These are phyloP conservation scores for Ophiocordyceps australis DNA, from an alignment of 2,329 filamentous ascomycete genomes.

Conservation along the genomic window DNA sequence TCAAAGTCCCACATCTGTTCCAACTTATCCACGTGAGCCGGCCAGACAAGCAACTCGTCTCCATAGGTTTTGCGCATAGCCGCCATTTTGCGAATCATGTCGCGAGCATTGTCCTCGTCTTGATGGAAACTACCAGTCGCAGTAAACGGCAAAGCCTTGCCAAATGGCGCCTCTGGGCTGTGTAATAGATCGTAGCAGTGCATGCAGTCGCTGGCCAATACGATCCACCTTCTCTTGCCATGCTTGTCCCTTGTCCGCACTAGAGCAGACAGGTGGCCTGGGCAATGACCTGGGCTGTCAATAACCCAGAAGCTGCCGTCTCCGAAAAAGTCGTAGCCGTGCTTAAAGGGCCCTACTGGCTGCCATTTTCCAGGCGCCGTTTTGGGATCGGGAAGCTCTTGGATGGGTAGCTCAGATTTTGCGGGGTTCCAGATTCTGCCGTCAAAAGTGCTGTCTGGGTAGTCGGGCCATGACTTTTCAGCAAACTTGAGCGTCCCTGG, in stretches of 20 bases:
- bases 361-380: not conserved
- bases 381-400: not conserved
- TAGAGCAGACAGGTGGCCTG: not conserved
- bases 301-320: constrained; percentile 1
- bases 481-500: not conserved
- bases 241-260: not conserved
- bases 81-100: not conserved
- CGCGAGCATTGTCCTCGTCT: not conserved
- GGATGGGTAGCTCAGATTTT: not conserved
- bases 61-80: not conserved
- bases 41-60: not conserved
- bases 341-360: not conserved
- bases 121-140: not conserved
- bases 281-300: not conserved
- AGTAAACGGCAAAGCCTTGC: not conserved
- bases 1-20: not conserved
- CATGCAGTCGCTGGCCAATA: not conserved
- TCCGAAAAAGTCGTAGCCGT: not conserved
- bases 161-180: not conserved
- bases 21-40: not conserved
- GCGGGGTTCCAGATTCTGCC: not conserved
- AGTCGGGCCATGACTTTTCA: not conserved
- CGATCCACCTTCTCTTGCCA: not conserved
- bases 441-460: not conserved
- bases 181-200: not conserved